Evolutionary conservation across 2,329 filamentous ascomycete species (phyloP), one percentile per base, ranked within the genome.

Genomic region (Fusarium solani-melongenae): DNA sequence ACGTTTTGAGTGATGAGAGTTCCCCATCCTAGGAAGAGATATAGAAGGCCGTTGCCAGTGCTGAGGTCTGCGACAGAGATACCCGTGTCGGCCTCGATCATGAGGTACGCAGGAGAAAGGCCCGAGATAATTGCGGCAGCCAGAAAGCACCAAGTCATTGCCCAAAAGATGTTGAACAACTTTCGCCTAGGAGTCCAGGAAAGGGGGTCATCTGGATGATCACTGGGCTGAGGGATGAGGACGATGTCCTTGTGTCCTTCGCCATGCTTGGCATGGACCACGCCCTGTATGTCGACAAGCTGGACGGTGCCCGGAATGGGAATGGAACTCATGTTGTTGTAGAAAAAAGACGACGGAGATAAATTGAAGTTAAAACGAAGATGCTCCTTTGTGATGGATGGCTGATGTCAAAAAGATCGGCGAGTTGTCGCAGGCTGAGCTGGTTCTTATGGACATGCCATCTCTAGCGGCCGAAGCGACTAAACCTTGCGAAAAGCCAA

Each of bases 111-210:
- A 6, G 76, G 76, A 3, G 76, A 78, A 3, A 78, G 49, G 3
- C 74, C 74, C 0, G 74, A 77, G 38, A 78, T 70, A 14, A 78
- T 71, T 39, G 74, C 76, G 2, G 75, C 71, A 5, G 58, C 71
- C 17, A 78, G 71, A 41, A 78, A 78, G 46, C 75, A 78, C 76
- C 76, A 78, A 1, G 65, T 53, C 76, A 78, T 78, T 7, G 66
- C 76, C n/a, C 68, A 74, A 0, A 72, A 61, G 14, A 78, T 70
- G 36, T 77, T 78, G 33, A 66, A 57, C 8, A 58, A 58, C 60
- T 78, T 78, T 14, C 76, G 71, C 1, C 51, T 39, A 3, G 51
- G 44, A 17, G 39, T 71, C 75, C 75, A 78, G 7, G 70, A 59
- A 2, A 77, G 66, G 31, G 76, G 76, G 46, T 78, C 76, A 27